Base-by-base conservation (phyloP, 1,284 basidiomycete species). In the Amylostereum areolatum region DNA sequence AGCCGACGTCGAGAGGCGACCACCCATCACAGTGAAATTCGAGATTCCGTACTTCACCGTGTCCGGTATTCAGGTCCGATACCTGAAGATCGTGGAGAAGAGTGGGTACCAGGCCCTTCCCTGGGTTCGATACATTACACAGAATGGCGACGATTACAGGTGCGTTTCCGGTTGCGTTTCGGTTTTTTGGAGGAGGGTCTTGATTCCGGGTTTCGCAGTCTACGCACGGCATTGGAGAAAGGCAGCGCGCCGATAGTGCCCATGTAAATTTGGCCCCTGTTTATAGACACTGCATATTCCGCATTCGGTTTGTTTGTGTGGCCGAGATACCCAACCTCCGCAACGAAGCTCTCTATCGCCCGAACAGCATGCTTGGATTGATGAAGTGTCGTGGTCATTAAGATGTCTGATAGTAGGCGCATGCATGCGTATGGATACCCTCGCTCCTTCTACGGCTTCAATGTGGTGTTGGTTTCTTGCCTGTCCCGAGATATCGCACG, bases 1-100 rank as follows among this genome's bases (percentile, higher is more conserved):
- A 18, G 18, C 18, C 94, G 42, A 64, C 49, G 71, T 89, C 44
- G 92, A 94, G 60, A 92, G 93, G 62, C 85, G 92, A 27, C 85
- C 93, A 25, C 97, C 97, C 0, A 97, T 99, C 59, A 92, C 89
- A 1, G 92, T 98, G 68, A 94, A 92, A 68, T 99, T 95, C 58
- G 96, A 99, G 72, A 97, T 99, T 41, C 95, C 96, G 2, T 97
- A 97, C 72, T 97, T 97, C 65, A 97, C 95, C 1, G 89, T 94
- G 1, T 97, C 93, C 0, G 96, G 97, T 7, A 97, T 98, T 53
- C 93, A 97, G 68, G 96, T 98, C 12, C 80, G 95, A 47, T 98
- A 97, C 65, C 75, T 93, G 57, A 99, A 99, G 71, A 95, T 99
- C 48, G 94, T 98, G 1, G 97, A 99, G 69, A 98, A 99, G 78